Evolutionary conservation across 2,329 filamentous ascomycete species (phyloP), one percentile per base, ranked within the genome.

Genomic region (Blastomyces gilchristii): DNA sequence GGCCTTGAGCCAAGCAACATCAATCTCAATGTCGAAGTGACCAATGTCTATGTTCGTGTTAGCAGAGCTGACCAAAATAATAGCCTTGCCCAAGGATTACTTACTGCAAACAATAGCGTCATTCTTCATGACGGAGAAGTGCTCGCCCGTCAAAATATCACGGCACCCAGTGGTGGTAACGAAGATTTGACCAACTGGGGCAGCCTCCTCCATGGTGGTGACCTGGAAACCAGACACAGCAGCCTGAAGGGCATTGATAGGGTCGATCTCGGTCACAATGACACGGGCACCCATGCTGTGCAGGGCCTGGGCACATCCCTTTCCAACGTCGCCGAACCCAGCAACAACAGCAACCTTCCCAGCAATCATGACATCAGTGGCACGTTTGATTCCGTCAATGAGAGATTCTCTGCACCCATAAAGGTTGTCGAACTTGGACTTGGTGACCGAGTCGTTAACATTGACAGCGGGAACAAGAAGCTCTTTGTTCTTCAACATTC

Each of bases 361-460:
- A 76, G 94, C 94, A 84, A 97, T 93, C 94, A 99, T 99, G 81
- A 97, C 94, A 83, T 99, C 93, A 79, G 94, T 99, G 73, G 94
- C 93, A 83, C 93, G 93, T 90, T 97, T 99, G 87, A 99, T 97
- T 79, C 94, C 94, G 79, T 99, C 94, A 75, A 99, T 87, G 73
- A 99, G 89, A 68, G 93, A 97, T 84, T 97, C 94, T 78, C 91
- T 88, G 91, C 94, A 97, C 76, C 94, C 93, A 86, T 97, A 99
- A 70, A 97, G 83, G 88, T 99, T 99, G 87, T 97, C 94, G 79
- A 99, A 99, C 87, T 99, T 99, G 82, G 91, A 96, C 88, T 97
- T 99, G 81, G 94, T 99, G 77, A 99, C 93, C 65, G 89, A 92
- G 87, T 99, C 93, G 84, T 99, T 97, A 85, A 99, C 93, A 81